Percentiles rank a stretch among this genome's conserved stretches.
Conservation (phyloP, 345 rosid species). For the Chamaenerion angustifolium region DNA sequence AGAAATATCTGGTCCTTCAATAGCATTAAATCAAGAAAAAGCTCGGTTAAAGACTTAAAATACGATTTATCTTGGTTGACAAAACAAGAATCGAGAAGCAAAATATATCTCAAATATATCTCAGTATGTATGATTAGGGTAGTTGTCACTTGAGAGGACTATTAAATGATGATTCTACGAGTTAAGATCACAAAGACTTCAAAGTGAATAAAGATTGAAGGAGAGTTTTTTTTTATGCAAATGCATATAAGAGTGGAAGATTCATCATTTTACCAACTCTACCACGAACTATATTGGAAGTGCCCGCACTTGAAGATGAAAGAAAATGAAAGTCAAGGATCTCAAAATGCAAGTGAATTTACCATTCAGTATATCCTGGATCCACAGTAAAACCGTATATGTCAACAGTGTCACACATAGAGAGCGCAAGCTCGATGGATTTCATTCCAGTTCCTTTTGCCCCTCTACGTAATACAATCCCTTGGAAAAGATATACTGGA, state of each 20-base stretch:
- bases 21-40: conserved; percentile 1
- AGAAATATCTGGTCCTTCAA: conserved; percentile 86
- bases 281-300: no score
- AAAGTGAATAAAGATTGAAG: no score
- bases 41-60: no score
- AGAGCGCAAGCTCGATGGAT: conserved; percentile 82
- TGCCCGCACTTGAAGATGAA: neutral
- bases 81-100: no score
- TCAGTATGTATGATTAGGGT: no score
- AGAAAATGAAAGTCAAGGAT: conserved; percentile 1
- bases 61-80: no score
- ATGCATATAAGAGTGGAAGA: no score
- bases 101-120: no score
- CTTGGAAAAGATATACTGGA: conserved; percentile 98
- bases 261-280: neutral
- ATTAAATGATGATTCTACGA: no score
- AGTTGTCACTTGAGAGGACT: no score
- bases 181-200: no score
- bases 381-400: conserved; percentile 96
- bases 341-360: conserved; percentile 11
- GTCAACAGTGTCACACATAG: conserved; percentile 88
- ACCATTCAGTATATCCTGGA: conserved; percentile 99
- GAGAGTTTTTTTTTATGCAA: no score
- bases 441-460: conserved; percentile 99
- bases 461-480: conserved; percentile 85